phyloP scores from a whole-genome alignment of 208 protist species.

The Trypanosoma caninum region DNA sequence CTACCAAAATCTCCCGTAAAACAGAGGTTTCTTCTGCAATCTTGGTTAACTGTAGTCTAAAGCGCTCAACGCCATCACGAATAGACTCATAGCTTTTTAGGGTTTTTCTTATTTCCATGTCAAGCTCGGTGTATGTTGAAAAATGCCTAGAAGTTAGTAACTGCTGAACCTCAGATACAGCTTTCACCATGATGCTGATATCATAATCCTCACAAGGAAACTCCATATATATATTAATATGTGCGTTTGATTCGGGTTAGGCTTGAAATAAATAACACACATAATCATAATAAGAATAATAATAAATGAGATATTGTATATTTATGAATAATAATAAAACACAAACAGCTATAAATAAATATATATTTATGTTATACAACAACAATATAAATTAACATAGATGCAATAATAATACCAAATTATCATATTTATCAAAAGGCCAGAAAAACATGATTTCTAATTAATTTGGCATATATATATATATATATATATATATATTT shows the following conservation, averaged over 20 bases:
- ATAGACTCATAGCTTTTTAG: conserved; percentile 65
- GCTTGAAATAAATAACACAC: conserved; percentile 7
- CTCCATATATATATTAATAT: conserved; percentile 50
- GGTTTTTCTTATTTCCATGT: conserved; percentile 67
- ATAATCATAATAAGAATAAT: no score
- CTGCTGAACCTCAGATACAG: conserved; percentile 63
- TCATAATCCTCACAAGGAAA: conserved; percentile 79
- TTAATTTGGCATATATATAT: no score
- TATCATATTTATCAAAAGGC: no score
- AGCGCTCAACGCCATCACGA: conserved; percentile 79
- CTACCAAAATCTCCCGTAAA: conserved; percentile 43
- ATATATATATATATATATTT: no score
- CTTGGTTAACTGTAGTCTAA: conserved; percentile 60
- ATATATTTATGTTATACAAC: no score
- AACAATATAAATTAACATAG: no score
- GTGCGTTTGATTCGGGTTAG: no score
- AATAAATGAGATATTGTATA: neutral
- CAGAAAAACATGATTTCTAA: no score
- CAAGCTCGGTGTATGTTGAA: conserved; percentile 77
- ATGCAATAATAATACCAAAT: no score
- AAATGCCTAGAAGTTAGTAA: conserved; percentile 51
- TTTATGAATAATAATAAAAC: no score
- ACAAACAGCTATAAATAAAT: neutral
- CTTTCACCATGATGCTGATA: conserved; percentile 64
- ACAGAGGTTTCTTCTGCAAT: conserved; percentile 51